phyloP scores from a whole-genome alignment of 2,329 filamentous ascomycete species.

The Xylaria hypoxylon region DNA sequence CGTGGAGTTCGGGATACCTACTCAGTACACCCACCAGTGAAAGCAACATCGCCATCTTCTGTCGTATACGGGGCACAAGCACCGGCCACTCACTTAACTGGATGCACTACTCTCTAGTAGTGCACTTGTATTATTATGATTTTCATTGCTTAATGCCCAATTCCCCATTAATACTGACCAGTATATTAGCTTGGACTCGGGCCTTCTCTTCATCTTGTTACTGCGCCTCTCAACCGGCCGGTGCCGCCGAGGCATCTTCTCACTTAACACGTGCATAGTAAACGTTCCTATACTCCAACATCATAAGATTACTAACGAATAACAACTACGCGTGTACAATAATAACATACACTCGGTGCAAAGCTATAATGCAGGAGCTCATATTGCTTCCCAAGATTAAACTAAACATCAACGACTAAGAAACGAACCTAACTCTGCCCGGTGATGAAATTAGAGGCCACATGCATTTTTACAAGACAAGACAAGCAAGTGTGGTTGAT shows the following conservation, averaged over 20 bases:
- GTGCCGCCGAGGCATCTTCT: neutral
- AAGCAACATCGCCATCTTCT: neutral
- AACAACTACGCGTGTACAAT: too few species aligned
- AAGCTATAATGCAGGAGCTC: neutral
- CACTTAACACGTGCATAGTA: neutral
- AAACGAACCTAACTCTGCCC: neutral
- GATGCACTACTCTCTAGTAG: too few species aligned
- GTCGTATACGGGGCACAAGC: neutral
- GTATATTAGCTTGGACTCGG: neutral
- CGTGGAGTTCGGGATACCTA: slow-evolving; percentile 6
- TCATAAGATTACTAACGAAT: neutral
- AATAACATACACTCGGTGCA: neutral
- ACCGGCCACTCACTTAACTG: neutral
- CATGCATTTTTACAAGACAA: neutral
- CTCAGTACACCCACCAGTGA: neutral
- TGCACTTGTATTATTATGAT: neutral
- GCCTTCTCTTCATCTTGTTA: neutral
- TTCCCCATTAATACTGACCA: neutral
- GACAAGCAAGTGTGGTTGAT: neutral
- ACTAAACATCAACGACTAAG: neutral
- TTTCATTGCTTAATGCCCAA: slow-evolving; percentile 10
- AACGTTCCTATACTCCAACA: neutral
- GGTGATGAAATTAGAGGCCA: neutral
- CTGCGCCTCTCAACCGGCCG: neutral
- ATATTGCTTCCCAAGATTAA: neutral